Evolutionary conservation across 129 eudicot species (phyloP), one percentile per base, ranked within the genome.

Genomic region (Flaveria brownii): DNA sequence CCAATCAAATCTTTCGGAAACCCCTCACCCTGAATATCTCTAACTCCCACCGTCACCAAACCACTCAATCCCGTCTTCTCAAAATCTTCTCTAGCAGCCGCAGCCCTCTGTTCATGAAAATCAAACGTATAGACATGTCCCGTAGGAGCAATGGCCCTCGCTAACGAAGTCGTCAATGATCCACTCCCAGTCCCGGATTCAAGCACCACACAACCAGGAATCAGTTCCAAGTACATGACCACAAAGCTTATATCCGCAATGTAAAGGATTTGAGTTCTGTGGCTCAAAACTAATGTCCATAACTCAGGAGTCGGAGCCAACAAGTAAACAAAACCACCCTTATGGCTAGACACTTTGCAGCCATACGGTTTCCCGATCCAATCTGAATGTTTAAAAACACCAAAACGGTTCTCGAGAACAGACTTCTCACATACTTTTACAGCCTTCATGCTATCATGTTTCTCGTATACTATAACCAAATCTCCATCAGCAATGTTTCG

Each of bases 111-210:
- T 72, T 91, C 97, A 82, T 94, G 98, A 60, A 94, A 94, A 86
- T 94, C 98, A 84, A 94, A 94, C 16, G 98, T 87, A 42, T 87
- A 84, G 14, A 94, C 96, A 74, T 87, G 97, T 17, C 98, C 98
- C 0, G 73, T 57, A 3, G 97, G 91, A 65, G 96, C 98, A 36
- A 94, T 86, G 36, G 97, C 97, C 82, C 98, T 84, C 3, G 98
- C 96, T 60, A 94, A 78, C 0, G 98, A 91, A 59, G 96, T 89
- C 9, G 87, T 77, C 72, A 94, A 82, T 1, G 98, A 91, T 20
- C 98, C 98, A 81, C 98, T 94, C 12, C 98, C 97, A 2, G 98
- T 94, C 4, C 98, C 98, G 0, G 97, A 88, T 70, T 94, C 98
- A 71, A 94, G 89, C 12, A 94, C 97, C 62, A 91, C 71, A 73